Evolutionary conservation across 805 yeast genomes (phyloP).

Genomic region (Candida broadrunensis): DNA sequence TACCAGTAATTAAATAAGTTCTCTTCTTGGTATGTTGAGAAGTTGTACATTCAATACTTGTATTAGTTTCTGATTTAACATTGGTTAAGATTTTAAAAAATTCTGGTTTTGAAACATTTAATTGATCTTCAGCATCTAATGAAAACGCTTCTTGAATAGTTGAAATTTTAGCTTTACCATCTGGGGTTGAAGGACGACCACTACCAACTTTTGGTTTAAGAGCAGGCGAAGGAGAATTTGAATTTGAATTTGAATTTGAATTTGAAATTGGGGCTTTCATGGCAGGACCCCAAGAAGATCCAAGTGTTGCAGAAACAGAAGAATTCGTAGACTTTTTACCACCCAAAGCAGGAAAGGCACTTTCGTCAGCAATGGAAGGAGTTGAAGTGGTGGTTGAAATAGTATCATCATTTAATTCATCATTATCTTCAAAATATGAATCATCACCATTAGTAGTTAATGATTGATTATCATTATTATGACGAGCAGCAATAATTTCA

Average conservation of each 20-base stretch:
- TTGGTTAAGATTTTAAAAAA: slow-evolving; percentile 63
- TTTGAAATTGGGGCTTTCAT: slow-evolving; percentile 18
- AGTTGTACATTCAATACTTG: slow-evolving; percentile 79
- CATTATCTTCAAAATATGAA: slow-evolving; percentile 5
- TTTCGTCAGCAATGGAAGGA: slow-evolving; percentile 44
- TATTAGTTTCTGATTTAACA: slow-evolving; percentile 57
- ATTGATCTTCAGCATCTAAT: slow-evolving; percentile 66
- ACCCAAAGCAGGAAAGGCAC: slow-evolving; percentile 68
- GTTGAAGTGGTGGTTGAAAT: slow-evolving; percentile 10
- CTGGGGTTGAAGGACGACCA: slow-evolving; percentile 12
- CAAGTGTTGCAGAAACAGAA: slow-evolving; percentile 28
- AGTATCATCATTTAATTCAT: slow-evolving; percentile 8
- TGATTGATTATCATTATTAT: slow-evolving; percentile 7
- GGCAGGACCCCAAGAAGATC: slow-evolving; percentile 38
- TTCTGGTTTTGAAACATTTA: slow-evolving; percentile 60
- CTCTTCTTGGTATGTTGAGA: slow-evolving; percentile 73
- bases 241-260: no score
- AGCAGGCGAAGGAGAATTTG: slow-evolving; percentile 16
- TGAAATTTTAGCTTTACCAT: slow-evolving; percentile 44
- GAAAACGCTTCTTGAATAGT: slow-evolving; percentile 78
- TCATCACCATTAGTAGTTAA: background rate
- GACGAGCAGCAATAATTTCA: slow-evolving; percentile 47
- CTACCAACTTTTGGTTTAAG: slow-evolving; percentile 5
- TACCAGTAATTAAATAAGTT: slow-evolving; percentile 80
- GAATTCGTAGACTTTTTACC: slow-evolving; percentile 23